These are phyloP conservation scores for Discostella stelligeroides DNA, from an alignment of 108 stramenopile genomes.

Conservation along the genomic window DNA sequence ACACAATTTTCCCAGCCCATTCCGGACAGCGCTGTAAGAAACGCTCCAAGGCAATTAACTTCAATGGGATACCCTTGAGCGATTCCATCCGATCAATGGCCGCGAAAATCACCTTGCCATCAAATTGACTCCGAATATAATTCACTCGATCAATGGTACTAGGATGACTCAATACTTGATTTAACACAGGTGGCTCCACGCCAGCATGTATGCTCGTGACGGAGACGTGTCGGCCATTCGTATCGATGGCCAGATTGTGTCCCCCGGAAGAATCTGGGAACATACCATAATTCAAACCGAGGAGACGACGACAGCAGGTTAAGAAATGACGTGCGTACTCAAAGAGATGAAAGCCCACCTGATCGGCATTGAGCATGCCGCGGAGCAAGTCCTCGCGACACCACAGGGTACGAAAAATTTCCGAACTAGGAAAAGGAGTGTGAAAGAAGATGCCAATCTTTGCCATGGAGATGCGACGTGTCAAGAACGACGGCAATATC, in stretches of 20 bases:
- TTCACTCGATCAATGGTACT: conserved; percentile 60
- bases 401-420: conserved; percentile 95
- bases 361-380: conserved; percentile 96
- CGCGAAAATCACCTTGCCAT: conserved; percentile 82
- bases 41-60: conserved; percentile 93
- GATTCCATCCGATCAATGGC: conserved; percentile 96
- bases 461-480: conserved; percentile 84
- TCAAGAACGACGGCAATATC: conserved; percentile 95
- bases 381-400: conserved; percentile 93
- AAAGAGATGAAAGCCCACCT: conserved; percentile 99
- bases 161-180: conserved; percentile 72
- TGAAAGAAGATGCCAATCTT: conserved; percentile 96
- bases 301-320: conserved; percentile 94
- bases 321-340: conserved; percentile 99
- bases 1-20: conserved; percentile 91
- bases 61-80: conserved; percentile 95
- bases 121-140: conserved; percentile 72
- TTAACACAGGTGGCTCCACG: conserved; percentile 87
- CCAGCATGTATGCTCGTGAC: conserved; percentile 97
- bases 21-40: conserved; percentile 88
- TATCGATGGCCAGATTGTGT: conserved; percentile 86
- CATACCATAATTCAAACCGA: conserved; percentile 95
- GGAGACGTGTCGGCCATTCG: conserved; percentile 92
- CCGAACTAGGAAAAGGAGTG: conserved; percentile 98
- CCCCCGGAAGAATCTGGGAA: conserved; percentile 87